phyloP scores from a whole-genome alignment of 148 eudicot genomes.

The Heliamphora exappendiculata region DNA sequence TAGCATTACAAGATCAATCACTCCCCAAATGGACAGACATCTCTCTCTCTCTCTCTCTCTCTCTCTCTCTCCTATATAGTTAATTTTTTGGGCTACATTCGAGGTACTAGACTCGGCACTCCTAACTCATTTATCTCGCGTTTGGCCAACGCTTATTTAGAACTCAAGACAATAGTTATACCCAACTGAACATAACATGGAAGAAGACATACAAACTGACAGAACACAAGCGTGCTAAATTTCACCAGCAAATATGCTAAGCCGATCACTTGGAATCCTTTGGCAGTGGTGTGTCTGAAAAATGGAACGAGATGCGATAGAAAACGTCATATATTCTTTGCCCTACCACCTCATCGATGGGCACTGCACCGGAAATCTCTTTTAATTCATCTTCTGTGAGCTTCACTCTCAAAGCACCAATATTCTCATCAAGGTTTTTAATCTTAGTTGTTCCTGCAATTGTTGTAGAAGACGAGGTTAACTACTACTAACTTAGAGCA shows the following conservation, averaged over 20 bases:
- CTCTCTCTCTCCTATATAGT: too few species aligned
- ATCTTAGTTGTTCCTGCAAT: conserved; percentile 20
- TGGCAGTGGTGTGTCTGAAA: neutral
- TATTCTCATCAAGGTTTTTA: conserved; percentile 20
- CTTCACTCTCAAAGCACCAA: conserved; percentile 16
- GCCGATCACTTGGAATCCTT: neutral
- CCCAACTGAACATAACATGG: too few species aligned
- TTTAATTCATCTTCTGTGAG: conserved; percentile 14
- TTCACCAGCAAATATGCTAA: neutral
- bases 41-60: too few species aligned
- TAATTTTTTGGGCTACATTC: too few species aligned
- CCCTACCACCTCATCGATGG: conserved; percentile 10
- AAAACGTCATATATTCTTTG: neutral
- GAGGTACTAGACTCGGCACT: too few species aligned
- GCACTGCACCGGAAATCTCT: conserved; percentile 14
- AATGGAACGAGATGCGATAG: neutral
- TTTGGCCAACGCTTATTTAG: too few species aligned
- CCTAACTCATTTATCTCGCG: too few species aligned
- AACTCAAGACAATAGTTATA: too few species aligned
- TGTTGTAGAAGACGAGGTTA: neutral
- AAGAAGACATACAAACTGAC: too few species aligned
- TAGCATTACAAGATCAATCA: too few species aligned
- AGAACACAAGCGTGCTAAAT: neutral
- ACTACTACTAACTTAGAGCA: neutral
- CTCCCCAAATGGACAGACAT: too few species aligned